Evolutionary conservation across 2,329 filamentous ascomycete species (phyloP), one percentile per base, ranked within the genome.

Genomic region (Hymenoscyphus linearis): DNA sequence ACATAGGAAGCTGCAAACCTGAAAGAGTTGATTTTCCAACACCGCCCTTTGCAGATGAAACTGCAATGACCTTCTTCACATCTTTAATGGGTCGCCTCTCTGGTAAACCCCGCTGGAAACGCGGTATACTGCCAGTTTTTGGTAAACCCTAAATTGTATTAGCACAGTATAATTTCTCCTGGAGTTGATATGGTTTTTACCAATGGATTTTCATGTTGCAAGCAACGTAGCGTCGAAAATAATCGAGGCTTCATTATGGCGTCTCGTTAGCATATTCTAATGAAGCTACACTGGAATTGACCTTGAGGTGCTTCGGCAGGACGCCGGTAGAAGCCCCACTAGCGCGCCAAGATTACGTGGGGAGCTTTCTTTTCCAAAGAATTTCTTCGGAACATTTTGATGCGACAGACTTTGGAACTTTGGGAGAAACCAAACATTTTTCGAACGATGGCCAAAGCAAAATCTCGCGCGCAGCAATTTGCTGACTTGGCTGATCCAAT

Each of bases 31-130:
- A 96, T 74, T 99, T 99, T 1, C 95, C 95, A 0, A 99, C 95
- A n/a, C 95, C 95, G 2, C 95, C 95, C 73, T 99, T 99, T 14
- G 95, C 95, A 1, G 93, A 98, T 3, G 92, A 96, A 14, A 99
- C 91, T n/a, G 93, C 92, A 62, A 99, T 85, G n/a, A 97, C 86
- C 73, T 96, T 96, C 66, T 86, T 84, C 26, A 99, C 93, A 73
- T 93, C 86, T 27, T 84, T 83, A 68, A 99, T 96, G 68, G 85
- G 86, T 66, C 91, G 85, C 70, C 89, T 87, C 68, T 91, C 84
- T 0, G 95, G 93, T 12, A 96, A 82, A 26, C 91, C 90, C 58
- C 90, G 85, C 76, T 91, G 89, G 79, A 90, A 86, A 44, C 89
- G 86, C 35, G 87, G 88, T 62, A 93, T 83, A 35, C 80, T 82